Percentiles rank a stretch among this genome's conserved stretches.
Evolutionary conservation across 2,329 filamentous ascomycete genomes (phyloP).

Genomic region (Lachnellula occidentalis): DNA sequence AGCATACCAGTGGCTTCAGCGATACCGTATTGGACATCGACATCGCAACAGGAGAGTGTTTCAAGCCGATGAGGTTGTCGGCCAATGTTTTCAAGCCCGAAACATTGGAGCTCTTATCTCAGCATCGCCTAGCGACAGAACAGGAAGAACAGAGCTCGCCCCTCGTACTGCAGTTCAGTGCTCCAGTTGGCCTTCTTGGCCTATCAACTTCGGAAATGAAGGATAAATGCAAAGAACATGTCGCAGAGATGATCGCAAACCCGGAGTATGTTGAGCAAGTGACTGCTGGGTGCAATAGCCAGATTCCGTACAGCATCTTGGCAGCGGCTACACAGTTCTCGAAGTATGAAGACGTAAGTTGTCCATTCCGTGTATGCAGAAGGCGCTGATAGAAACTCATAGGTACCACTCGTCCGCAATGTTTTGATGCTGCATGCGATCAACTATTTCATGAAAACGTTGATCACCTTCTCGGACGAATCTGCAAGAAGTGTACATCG

Average conservation of each 20-base stretch:
- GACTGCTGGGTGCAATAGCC: conserved; percentile 11
- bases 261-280: conserved; percentile 16
- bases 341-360: conserved; percentile 12
- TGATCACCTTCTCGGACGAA: conserved; percentile 19
- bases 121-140: conserved; percentile 11
- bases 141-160: conserved; percentile 4
- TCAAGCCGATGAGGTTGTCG: conserved; percentile 16
- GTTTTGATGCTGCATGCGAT: conserved; percentile 23
- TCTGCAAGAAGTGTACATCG: conserved; percentile 13
- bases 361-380: not conserved
- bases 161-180: conserved; percentile 14
- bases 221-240: conserved; percentile 16
- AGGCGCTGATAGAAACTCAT: not conserved
- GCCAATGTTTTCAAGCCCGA: conserved; percentile 16
- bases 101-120: conserved; percentile 12
- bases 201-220: conserved; percentile 14
- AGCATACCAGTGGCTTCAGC: conserved; percentile 17
- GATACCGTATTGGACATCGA: conserved; percentile 15
- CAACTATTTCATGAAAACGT: conserved; percentile 23
- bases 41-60: conserved; percentile 15
- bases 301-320: conserved; percentile 14
- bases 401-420: conserved; percentile 15
- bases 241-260: conserved; percentile 21
- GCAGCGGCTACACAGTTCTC: conserved; percentile 13
- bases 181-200: conserved; percentile 18